phyloP scores from a whole-genome alignment of 352 stramenopile genomes.

The Blastocystis hominis region DNA sequence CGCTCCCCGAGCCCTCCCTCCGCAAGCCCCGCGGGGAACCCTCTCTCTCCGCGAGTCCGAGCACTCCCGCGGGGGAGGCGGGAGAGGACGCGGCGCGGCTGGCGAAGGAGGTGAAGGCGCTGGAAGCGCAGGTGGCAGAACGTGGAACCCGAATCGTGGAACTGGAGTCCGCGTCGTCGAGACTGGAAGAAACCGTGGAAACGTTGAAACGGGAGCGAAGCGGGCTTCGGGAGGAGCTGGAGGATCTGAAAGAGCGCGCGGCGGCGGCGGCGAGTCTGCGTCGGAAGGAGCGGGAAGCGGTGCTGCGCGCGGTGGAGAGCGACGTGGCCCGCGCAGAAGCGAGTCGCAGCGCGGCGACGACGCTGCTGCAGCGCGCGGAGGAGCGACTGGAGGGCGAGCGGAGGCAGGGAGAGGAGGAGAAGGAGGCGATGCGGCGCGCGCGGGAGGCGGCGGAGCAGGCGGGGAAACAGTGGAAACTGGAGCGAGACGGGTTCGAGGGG shows the following conservation, averaged over 20 bases:
- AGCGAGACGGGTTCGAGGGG: constrained; percentile 21
- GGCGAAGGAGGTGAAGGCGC: constrained; percentile 8
- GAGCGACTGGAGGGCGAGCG: not conserved
- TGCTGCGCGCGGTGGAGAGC: not conserved
- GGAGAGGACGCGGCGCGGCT: not conserved
- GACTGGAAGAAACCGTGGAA: not conserved
- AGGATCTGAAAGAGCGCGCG: not conserved
- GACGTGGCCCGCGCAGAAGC: not conserved
- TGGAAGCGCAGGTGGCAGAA: not conserved
- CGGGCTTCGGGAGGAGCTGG: not conserved
- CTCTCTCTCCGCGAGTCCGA: not conserved
- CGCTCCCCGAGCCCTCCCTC: not conserved
- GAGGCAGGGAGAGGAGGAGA: not conserved
- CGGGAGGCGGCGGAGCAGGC: not conserved
- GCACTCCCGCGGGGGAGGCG: not conserved
- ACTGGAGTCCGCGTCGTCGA: not conserved
- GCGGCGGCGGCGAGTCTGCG: not conserved
- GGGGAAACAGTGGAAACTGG: not conserved
- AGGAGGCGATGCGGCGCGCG: not conserved
- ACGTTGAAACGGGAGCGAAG: not conserved
- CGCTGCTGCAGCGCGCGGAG: not conserved
- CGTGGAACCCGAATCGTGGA: not conserved
- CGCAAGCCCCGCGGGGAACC: not conserved
- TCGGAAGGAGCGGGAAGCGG: not conserved
- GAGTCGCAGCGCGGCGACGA: not conserved